Base-by-base conservation (phyloP, 2,329 filamentous ascomycete species). In the Helotiales sp. region DNA sequence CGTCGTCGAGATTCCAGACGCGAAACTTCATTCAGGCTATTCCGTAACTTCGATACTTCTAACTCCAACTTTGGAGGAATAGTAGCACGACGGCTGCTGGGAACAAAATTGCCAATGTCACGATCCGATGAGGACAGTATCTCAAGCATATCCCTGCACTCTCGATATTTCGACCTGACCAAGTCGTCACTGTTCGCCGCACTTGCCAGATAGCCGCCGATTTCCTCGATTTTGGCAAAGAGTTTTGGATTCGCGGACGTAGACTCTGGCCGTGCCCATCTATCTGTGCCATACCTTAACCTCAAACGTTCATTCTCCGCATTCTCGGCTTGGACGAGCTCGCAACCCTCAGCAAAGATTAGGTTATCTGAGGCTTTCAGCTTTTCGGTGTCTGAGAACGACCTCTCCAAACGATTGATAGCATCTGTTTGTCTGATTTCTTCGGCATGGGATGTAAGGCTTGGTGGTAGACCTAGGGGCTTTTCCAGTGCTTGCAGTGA, bases 401-500 rank as follows among this genome's bases (percentile, higher is more conserved):
- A 91, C 53, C 86, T 83, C 52, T 90, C 84, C 0, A 98, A 76
- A 27, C 90, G 81, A 55, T 88, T 86, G 30, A 96, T 78, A 0
- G 91, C 93, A 68, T 96, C 92, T 55, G 93, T 90, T 71, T 98
- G 93, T 19, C 93, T 83, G 49, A 99, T 88, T 70, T 98, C 95
- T 70, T 98, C 93, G 0, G 93, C 93, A 66, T 97, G 95, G 22
- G 95, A 90, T 2, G 92, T 83, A 1, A 99, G 76, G 15, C 86
- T 90, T 0, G 91, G 90, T 0, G 95, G 95, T 3, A 99, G 75
- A 0, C 95, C 95, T 0, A 99, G 80, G 0, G 95, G 95, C 71
- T 97, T 98, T 71, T 99, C 95, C 1, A 98, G 80, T 0, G 95
- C 95, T 71, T 99, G 95, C 3, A 99, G 76, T 1, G 93, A 96